Evolutionary conservation across 2,329 filamentous ascomycete genomes (phyloP), one percentile per base, ranked within the genome.

Genomic region (Diaporthe aspalathi): DNA sequence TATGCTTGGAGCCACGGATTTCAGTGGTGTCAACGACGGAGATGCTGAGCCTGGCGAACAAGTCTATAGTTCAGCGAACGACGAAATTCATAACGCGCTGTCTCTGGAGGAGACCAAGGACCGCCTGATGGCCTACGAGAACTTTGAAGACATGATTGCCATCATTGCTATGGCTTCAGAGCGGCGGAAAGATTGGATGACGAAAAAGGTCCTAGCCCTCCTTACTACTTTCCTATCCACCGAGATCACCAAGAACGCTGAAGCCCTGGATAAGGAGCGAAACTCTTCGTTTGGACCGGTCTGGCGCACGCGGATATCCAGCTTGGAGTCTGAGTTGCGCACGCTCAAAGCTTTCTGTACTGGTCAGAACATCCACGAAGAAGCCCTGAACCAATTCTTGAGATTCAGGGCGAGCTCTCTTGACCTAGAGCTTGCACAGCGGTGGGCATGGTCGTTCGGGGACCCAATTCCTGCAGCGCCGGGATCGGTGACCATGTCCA

Each of bases 391-490:
- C 12, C 47, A 53, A 12, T 67, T 67, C 12, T 40, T 67, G 32
- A 53, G 35, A 2, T 67, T 27, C 8, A 29, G 63, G 8, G 63
- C 63, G 35, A 67, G 32, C n/a, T 53, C 32, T 45, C 5, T 53
- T 7, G 12, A 27, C 35, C n/a, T n/a, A 11, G 45, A 53, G 3
- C 20, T 47, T 29, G 16, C 9, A 11, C 43, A 8, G 16, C 20
- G 52, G 1, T 68, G 67, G 67, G 60, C 17, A 3, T 68, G 67
- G 67, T 68, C 67, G 22, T 27, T 60, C 16, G 67, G 67, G 1
- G 67, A 68, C 40, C 52, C 67, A 38, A 17, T 68, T 16, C 67
- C 67, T 17, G 40, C 53, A 24, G n/a, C 17, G 14, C 8, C 67
- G 1, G 45, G 40, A 24, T 40, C n/a, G 14, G 27, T 9, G 12